Base-by-base conservation (phyloP, 129 eudicot genomes). In the Ambrosia artemisiifolia region DNA sequence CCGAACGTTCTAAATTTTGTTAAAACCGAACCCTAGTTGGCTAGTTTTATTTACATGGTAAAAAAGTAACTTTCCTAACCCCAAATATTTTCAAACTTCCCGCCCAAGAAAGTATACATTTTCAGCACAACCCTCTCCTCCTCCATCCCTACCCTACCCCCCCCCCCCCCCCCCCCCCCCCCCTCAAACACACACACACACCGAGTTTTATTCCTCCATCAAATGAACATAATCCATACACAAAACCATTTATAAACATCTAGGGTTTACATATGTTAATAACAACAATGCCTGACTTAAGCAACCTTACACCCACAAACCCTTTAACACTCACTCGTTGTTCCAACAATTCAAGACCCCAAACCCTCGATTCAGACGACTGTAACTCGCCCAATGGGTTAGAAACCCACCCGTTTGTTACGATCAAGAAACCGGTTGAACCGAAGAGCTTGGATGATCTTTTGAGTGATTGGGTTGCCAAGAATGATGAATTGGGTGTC, bases 371-470 rank as follows among this genome's bases (percentile, higher is more conserved):
- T 34, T 44, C 16, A 13, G 46, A 5, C 32, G 77, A 73, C 11
- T 4, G 30, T 7, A 43, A 0, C 12, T 30, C 74, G n/a, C 11
- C 33, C 2, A 77, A 62, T 44, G 65, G 62, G 40, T 2, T 53
- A 7, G 77, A 62, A 70, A 55, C 5, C 44, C 38, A 54, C 28
- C 8, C 11, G 47, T 56, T 55, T 75, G 65, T 40, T 72, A 42
- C 35, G 59, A 76, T 61, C n/a, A 54, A 72, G 50, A 76, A 67
- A 51, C 40, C 55, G 33, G 59, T 71, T 17, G 67, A 66, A 13
- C 30, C 65, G 6, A 80, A 82, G 85, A 79, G 82, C 11, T 64
- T 84, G 78, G 82, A 83, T 33, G 82, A 77, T 65, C 50, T 81
- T 73, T 67, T 79, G 36, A 42, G 60, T n/a, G 81, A 71, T 9